phyloP scores from a whole-genome alignment of 306 rosid genomes.

The Trifolium pratense region DNA sequence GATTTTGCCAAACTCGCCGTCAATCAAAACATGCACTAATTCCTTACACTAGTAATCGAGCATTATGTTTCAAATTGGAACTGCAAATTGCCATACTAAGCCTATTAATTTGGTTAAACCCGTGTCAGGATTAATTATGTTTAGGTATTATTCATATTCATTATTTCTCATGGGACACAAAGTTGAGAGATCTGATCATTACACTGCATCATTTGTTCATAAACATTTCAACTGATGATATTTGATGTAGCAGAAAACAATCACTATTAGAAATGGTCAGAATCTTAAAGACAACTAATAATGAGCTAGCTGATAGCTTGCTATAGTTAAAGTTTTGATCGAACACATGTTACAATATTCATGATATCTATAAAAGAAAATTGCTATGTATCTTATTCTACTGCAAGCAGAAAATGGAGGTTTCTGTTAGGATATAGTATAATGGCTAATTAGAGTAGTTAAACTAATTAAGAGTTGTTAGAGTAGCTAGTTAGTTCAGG shows the following conservation, averaged over 20 bases:
- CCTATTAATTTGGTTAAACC: background rate
- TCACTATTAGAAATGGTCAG: constrained; percentile 3
- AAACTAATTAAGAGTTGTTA: too few relatives aligned
- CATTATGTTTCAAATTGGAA: background rate
- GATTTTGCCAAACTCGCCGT: background rate
- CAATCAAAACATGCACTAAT: constrained; percentile 6
- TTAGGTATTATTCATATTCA: constrained; percentile 4
- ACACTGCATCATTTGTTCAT: background rate
- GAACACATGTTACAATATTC: background rate
- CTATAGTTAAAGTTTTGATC: constrained; percentile 19
- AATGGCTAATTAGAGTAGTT: too few relatives aligned
- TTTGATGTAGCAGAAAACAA: constrained; percentile 9
- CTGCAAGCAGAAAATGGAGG: background rate
- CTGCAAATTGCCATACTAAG: background rate
- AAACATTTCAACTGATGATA: background rate
- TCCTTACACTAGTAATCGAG: background rate
- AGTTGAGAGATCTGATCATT: background rate
- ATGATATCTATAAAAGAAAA: constrained; percentile 6
- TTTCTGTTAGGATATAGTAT: too few relatives aligned
- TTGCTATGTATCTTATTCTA: background rate
- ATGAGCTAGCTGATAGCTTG: background rate
- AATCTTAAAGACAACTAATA: background rate
- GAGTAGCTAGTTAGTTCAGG: too few relatives aligned
- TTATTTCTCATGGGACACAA: background rate
- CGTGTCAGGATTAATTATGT: background rate